A percentile compares a stretch with the other conserved stretches of the same genome.
Conservation (phyloP, 257 asterid genomes). For the Eustoma russellianum region DNA sequence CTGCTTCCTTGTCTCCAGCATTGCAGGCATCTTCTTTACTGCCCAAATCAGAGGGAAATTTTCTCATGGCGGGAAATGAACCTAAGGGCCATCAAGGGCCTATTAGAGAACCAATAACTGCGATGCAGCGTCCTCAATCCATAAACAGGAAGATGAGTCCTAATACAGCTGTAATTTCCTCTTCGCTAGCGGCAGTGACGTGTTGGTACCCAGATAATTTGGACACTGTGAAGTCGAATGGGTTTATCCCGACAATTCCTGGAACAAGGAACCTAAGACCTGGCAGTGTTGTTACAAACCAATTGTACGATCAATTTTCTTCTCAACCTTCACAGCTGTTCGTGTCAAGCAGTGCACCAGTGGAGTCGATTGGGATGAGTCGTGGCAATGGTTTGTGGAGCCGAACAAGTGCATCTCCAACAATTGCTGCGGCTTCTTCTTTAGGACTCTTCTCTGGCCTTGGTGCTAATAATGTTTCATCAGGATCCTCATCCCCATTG, state of each 20-base stretch:
- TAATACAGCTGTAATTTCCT: conserved; percentile 33
- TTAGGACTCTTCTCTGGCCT: conserved; percentile 53
- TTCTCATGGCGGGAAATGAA: conserved; percentile 33
- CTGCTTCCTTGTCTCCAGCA: conserved; percentile 35
- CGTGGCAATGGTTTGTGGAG: conserved; percentile 30
- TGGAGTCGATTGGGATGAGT: conserved; percentile 24
- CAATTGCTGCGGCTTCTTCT: conserved; percentile 45
- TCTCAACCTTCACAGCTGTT: conserved; percentile 38
- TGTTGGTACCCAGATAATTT: conserved; percentile 31
- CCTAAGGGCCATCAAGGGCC: conserved; percentile 59
- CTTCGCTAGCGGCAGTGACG: conserved; percentile 34
- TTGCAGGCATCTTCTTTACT: conserved; percentile 34
- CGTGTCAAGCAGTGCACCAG: conserved; percentile 27
- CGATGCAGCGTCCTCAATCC: conserved; percentile 51
- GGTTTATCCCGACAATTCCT: conserved; percentile 28
- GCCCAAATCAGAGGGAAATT: conserved; percentile 33
- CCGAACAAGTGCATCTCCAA: conserved; percentile 29
- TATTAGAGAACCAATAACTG: conserved; percentile 48
- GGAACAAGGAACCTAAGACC: conserved; percentile 30
- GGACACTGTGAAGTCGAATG: conserved; percentile 31
- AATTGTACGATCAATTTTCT: conserved; percentile 31
- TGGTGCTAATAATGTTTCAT: conserved; percentile 31
- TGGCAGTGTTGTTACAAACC: conserved; percentile 22
- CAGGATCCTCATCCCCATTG: conserved; percentile 36
- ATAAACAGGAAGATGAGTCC: conserved; percentile 26